phyloP scores from a whole-genome alignment of 129 eudicot species.

The Pittosporum tobira region DNA sequence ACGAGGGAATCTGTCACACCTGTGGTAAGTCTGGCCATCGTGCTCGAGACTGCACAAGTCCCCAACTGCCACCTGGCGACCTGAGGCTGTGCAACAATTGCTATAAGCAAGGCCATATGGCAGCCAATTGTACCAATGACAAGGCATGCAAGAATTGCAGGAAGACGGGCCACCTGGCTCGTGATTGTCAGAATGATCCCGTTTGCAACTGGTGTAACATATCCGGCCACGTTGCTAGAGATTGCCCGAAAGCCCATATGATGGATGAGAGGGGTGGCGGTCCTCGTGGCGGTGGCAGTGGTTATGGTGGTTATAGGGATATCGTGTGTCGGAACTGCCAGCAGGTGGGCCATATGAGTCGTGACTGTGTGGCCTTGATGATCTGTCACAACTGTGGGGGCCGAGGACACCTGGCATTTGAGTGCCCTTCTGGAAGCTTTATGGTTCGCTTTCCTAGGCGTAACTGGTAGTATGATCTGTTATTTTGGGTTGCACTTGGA shows the following conservation, averaged over 20 bases:
- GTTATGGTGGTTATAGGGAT: constrained; percentile 56
- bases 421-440: constrained; percentile 83
- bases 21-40: constrained; percentile 95
- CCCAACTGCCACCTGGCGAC: constrained; percentile 70
- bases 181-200: constrained; percentile 82
- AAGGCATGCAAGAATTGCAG: constrained; percentile 96
- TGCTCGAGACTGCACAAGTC: constrained; percentile 69
- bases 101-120: constrained; percentile 88
- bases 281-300: constrained; percentile 21
- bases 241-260: constrained; percentile 56
- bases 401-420: constrained; percentile 83
- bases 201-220: constrained; percentile 80
- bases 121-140: constrained; percentile 86
- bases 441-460: constrained; percentile 80
- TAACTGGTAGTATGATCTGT: constrained; percentile 32
- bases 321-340: constrained; percentile 80
- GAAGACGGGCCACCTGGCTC: constrained; percentile 87
- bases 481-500: not conserved
- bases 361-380: constrained; percentile 67
- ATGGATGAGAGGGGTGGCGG: constrained; percentile 45
- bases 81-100: constrained; percentile 89
- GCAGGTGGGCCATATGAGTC: constrained; percentile 90
- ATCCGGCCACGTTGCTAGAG: constrained; percentile 80
- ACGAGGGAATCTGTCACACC: constrained; percentile 92
- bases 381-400: constrained; percentile 97